Conservation (phyloP, 345 rosid genomes). For the Psidium guajava region DNA sequence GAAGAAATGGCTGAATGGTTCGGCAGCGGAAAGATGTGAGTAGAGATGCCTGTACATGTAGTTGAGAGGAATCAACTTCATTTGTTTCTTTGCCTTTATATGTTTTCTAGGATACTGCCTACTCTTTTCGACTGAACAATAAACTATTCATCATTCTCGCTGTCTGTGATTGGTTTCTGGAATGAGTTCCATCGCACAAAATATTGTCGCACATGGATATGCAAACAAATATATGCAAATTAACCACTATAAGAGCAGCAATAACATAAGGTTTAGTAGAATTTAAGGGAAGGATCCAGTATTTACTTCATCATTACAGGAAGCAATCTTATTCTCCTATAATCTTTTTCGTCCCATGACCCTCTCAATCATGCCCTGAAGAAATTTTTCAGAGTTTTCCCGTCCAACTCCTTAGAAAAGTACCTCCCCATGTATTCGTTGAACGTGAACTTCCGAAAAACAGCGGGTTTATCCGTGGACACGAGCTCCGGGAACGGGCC, state of each 20-base stretch:
- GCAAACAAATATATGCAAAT: too few species aligned
- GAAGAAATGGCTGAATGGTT: conserved; percentile 77
- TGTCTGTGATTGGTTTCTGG: not conserved
- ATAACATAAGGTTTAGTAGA: too few species aligned
- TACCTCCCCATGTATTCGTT: conserved; percentile 13
- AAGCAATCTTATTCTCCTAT: not conserved
- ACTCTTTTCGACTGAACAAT: not conserved
- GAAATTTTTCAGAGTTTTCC: too few species aligned
- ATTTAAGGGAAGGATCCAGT: not conserved
- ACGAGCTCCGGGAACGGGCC: conserved; percentile 29
- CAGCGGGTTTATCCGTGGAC: conserved; percentile 22
- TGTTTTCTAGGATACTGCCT: not conserved
- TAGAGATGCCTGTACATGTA: not conserved
- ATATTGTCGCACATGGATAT: too few species aligned
- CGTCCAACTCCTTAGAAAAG: too few species aligned
- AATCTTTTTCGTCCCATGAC: not conserved
- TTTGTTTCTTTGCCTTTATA: not conserved
- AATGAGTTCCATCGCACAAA: not conserved
- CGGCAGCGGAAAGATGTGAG: not conserved
- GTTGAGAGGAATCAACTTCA: not conserved
- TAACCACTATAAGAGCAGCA: too few species aligned
- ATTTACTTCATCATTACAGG: not conserved
- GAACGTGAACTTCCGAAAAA: conserved; percentile 13
- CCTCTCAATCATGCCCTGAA: too few species aligned
- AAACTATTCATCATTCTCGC: not conserved